Evolutionary conservation across 1,139 yeast genomes (phyloP).

Genomic region (Pichia sp.): DNA sequence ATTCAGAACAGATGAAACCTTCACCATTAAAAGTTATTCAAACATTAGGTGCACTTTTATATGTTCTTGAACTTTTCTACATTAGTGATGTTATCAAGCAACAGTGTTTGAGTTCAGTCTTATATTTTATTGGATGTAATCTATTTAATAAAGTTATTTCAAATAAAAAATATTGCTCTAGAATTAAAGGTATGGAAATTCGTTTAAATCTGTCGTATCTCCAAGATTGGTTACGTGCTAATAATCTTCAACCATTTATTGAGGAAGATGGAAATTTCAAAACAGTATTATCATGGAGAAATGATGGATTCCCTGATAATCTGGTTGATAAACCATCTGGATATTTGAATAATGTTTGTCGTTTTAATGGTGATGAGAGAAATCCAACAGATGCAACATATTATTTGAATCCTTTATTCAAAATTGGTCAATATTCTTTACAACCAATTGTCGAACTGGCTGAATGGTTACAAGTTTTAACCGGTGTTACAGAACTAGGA

Average conservation of each 20-base stretch:
- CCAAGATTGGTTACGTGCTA: conserved; percentile 90
- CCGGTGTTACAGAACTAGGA: conserved; percentile 44
- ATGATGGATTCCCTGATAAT: conserved; percentile 38
- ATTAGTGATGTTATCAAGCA: conserved; percentile 71
- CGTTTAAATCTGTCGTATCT: conserved; percentile 77
- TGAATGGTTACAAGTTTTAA: conserved; percentile 87
- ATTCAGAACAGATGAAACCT: conserved; percentile 64
- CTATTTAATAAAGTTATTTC: conserved; percentile 69
- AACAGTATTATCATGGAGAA: conserved; percentile 21
- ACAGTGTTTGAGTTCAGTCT: conserved; percentile 71
- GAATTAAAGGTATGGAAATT: conserved; percentile 85
- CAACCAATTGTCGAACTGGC: conserved; percentile 72
- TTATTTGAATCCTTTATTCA: conserved; percentile 50
- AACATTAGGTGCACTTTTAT: conserved; percentile 80
- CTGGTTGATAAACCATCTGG: conserved; percentile 25
- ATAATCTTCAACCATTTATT: conserved; percentile 51
- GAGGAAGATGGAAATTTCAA: conserved; percentile 36
- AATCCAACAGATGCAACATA: conserved; percentile 38
- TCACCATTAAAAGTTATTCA: conserved; percentile 84
- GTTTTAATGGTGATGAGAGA: conserved; percentile 30
- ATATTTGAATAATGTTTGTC: conserved; percentile 26
- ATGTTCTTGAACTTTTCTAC: conserved; percentile 75
- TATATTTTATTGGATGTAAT: conserved; percentile 69
- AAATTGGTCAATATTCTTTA: conserved; percentile 59
- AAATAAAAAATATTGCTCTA: conserved; percentile 58